Conservation (phyloP, 2,329 filamentous ascomycete genomes). For the Mollisiaceae sp. region DNA sequence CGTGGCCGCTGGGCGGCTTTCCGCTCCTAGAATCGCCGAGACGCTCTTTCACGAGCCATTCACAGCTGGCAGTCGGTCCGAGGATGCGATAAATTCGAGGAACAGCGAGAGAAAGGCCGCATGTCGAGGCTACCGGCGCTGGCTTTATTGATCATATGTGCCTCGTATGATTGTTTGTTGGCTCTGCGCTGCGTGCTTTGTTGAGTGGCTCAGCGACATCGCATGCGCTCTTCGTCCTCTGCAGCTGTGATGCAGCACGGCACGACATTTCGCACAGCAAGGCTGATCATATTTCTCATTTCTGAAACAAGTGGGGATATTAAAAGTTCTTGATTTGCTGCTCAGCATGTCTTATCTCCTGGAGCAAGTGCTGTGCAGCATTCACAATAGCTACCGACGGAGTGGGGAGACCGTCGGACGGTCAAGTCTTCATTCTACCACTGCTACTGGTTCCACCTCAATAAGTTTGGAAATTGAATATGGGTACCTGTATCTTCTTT, state of each 20-base stretch:
- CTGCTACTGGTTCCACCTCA: no score
- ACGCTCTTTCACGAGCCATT: not conserved
- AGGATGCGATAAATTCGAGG: not conserved
- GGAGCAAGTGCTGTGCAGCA: not conserved
- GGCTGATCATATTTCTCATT: not conserved
- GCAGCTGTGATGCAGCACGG: not conserved
- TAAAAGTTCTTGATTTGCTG: not conserved
- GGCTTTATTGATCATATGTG: not conserved
- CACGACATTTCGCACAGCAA: constrained; percentile 1
- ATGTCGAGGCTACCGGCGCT: not conserved
- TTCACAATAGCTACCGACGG: no score
- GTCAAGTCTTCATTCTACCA: no score
- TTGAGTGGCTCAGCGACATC: not conserved
- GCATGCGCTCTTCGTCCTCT: not conserved
- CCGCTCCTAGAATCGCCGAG: constrained; percentile 7
- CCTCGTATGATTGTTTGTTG: constrained; percentile 5
- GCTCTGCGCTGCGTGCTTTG: not conserved
- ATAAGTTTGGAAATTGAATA: no score
- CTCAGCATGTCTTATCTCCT: not conserved
- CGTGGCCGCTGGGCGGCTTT: not conserved
- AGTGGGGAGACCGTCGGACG: no score
- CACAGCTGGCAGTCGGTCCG: constrained; percentile 8
- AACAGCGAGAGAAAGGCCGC: not conserved
- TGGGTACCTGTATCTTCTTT: no score
- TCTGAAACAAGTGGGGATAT: not conserved